Evolutionary conservation across 441 rosid species (phyloP).

Genomic region (Erodium trifolium): DNA sequence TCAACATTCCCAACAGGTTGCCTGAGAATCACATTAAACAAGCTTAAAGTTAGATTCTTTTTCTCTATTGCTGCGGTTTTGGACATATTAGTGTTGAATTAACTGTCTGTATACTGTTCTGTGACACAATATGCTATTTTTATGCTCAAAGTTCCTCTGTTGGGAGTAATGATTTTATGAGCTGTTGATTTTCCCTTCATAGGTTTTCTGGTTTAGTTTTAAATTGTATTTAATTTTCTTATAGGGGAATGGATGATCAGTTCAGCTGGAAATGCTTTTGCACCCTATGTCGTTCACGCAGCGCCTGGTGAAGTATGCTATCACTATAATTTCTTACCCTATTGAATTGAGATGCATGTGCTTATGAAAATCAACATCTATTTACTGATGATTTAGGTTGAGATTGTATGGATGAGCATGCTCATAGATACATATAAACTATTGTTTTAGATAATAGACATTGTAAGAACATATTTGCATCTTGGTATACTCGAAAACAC

Average conservation of each 20-base stretch:
- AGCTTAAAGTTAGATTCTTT: not conserved
- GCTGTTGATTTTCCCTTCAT: not conserved
- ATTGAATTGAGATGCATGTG: conserved; percentile 1
- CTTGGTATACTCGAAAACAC: not conserved
- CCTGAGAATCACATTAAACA: not conserved
- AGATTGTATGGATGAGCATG: conserved; percentile 2
- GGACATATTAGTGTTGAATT: too few relatives aligned
- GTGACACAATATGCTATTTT: too few relatives aligned
- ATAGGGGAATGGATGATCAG: conserved; percentile 98
- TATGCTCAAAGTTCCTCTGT: too few relatives aligned
- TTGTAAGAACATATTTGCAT: not conserved
- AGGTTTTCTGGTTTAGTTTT: not conserved
- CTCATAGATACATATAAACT: not conserved
- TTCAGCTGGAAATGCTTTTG: conserved; percentile 92
- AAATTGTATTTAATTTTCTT: not conserved
- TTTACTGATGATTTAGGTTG: not conserved
- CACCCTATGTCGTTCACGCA: conserved; percentile 79
- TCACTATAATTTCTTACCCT: conserved; percentile 9
- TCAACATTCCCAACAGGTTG: not conserved
- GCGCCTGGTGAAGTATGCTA: conserved; percentile 76
- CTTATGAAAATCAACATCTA: not conserved
- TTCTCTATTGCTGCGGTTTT: not conserved
- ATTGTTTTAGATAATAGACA: not conserved
- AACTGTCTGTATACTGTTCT: too few relatives aligned
- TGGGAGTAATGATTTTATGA: too few relatives aligned